Evolutionary conservation across 768 basidiomycete genomes (phyloP), one percentile per base, ranked within the genome.

Genomic region (Gymnopilus dilepis): DNA sequence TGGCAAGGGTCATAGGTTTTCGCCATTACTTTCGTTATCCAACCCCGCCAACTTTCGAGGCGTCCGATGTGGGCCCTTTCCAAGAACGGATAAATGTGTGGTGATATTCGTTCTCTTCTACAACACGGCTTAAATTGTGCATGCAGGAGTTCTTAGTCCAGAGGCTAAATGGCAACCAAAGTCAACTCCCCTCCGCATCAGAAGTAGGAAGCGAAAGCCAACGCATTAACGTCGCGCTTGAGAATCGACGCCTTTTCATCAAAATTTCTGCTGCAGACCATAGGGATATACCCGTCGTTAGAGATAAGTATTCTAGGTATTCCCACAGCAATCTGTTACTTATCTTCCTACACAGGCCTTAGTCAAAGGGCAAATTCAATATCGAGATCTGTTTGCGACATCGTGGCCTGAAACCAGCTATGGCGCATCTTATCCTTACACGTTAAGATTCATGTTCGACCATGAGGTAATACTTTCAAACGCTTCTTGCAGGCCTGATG

Each of bases 381-480:
- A 86, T 72, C 77, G 83, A 57, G 85, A 80, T 60, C 75, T 89
- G 30, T 89, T 84, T 58, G 64, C 72, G 6, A 76, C 74, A 22
- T 75, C 81, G 40, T 12, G n/a, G n/a, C n/a, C n/a, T n/a, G 78
- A 87, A 24, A 53, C 84, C 24, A 95, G 94, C 0, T 97, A 82
- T 65, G 96, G 97, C 75, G 94, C 92, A 67, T 94, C 95, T 65
- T 88, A 97, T 54, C 85, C 86, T 0, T 97, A 93, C 69, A 86
- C 83, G 5, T 76, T 97, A 55, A 86, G 96, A 7, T 97, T 97
- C 74, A 97, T 97, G 96, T 90, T 97, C 59, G 96, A 98, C 69
- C 89, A 90, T 11, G 87, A 91, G 81, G 95, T 94, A 53, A 43
- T 43, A 21, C 6, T 30, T 60, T 60, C 22, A 22, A 30, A 13